Conservation (phyloP, 2,329 filamentous ascomycete genomes). For the Pseudogymnoascus sp. region DNA sequence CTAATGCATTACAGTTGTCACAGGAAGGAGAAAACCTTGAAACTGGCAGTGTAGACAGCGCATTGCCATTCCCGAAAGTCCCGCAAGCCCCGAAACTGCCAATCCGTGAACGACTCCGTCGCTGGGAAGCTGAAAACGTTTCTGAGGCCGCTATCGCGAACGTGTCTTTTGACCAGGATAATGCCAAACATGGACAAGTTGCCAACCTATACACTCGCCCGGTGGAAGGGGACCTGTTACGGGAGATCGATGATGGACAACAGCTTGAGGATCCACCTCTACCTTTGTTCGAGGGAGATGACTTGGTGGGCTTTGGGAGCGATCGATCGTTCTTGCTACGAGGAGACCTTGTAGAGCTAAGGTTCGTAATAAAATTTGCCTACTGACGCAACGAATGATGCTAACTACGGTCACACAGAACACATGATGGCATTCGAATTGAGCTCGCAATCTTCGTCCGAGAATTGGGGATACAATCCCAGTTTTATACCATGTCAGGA, state of each 20-base stretch:
- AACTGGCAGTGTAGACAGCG: not conserved
- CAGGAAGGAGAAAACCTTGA: not conserved
- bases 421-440: conserved; percentile 11
- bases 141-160: not conserved
- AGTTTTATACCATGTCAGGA: conserved; percentile 43
- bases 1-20: not conserved
- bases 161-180: not conserved
- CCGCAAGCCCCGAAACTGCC: not conserved
- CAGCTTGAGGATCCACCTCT: conserved; percentile 12
- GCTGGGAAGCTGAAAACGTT: not conserved
- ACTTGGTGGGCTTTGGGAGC: conserved; percentile 38
- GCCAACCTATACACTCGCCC: not conserved
- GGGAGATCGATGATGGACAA: not conserved
- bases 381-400: not conserved
- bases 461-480: conserved; percentile 31
- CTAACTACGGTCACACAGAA: conserved; percentile 16
- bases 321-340: conserved; percentile 24
- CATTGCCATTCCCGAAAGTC: not conserved
- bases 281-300: conserved; percentile 34
- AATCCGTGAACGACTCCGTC: conserved; percentile 7
- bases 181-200: not conserved
- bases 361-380: conserved; percentile 15
- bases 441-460: conserved; percentile 42
- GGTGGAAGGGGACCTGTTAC: not conserved
- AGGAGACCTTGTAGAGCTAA: conserved; percentile 28